phyloP scores from a whole-genome alignment of 768 basidiomycete species.

The Paxillus involutus region DNA sequence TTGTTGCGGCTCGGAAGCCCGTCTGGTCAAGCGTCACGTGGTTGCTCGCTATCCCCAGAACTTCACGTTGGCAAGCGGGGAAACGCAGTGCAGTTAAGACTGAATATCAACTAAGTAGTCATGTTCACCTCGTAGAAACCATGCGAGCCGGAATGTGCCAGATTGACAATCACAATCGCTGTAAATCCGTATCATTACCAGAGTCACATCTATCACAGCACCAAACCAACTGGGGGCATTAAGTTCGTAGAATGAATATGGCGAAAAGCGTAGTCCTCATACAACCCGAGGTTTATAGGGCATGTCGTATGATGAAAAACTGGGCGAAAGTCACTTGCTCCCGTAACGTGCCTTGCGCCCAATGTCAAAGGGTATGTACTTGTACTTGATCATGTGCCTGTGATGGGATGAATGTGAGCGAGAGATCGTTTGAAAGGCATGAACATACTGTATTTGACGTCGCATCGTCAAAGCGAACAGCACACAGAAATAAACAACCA shows the following conservation, averaged over 20 bases:
- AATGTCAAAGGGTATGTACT: conserved; percentile 93
- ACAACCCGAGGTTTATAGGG: conserved; percentile 1
- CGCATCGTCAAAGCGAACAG: conserved; percentile 95
- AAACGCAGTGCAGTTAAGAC: no score
- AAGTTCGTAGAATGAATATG: conserved; percentile 8
- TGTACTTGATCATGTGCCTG: conserved; percentile 99
- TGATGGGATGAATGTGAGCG: conserved; percentile 6
- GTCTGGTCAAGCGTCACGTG: background rate
- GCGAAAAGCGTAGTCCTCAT: conserved; percentile 5
- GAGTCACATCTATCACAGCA: conserved; percentile 17
- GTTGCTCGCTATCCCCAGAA: background rate
- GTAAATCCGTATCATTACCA: conserved; percentile 30
- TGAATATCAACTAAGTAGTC: background rate
- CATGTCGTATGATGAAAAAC: background rate
- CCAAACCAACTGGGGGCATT: conserved; percentile 10
- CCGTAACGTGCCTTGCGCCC: conserved; percentile 88
- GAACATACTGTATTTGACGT: conserved; percentile 86
- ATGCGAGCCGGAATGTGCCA: conserved; percentile 5
- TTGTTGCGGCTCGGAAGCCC: background rate
- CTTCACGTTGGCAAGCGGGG: no score
- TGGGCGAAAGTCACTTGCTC: conserved; percentile 37
- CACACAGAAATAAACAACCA: conserved; percentile 95
- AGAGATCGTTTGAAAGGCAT: background rate
- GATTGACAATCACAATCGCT: conserved; percentile 21
- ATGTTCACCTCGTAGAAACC: background rate